A percentile compares a stretch with the other conserved stretches of the same genome.
These are phyloP conservation scores for Aspergillus sp. DNA, from an alignment of 2,329 filamentous ascomycete genomes.

Conservation along the genomic window DNA sequence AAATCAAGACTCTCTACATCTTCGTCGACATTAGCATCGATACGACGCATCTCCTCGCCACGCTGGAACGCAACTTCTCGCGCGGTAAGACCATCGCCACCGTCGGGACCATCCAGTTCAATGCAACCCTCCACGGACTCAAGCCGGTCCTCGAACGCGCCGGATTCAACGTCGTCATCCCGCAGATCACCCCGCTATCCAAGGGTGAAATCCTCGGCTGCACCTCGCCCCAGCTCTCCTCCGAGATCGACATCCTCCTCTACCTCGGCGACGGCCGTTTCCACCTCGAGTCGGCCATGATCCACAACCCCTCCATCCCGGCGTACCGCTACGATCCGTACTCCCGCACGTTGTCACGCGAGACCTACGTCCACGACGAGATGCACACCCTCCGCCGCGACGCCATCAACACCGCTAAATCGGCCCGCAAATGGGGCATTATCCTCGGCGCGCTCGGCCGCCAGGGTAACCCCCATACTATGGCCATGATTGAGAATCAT, in stretches of 20 bases:
- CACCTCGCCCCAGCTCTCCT: conserved; percentile 76
- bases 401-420: conserved; percentile 73
- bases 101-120: conserved; percentile 98
- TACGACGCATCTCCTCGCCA: conserved; percentile 78
- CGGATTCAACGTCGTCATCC: conserved; percentile 82
- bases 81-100: conserved; percentile 84
- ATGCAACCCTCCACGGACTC: conserved; percentile 89
- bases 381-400: conserved; percentile 78
- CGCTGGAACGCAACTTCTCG: conserved; percentile 83
- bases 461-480: conserved; percentile 92
- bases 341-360: conserved; percentile 83
- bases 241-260: conserved; percentile 71
- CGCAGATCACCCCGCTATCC: conserved; percentile 87
- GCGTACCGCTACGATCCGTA: conserved; percentile 98
- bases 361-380: conserved; percentile 87
- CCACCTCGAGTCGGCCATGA: conserved; percentile 98
- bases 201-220: conserved; percentile 98
- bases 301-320: conserved; percentile 87
- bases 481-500: conserved; percentile 78
- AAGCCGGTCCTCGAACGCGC: conserved; percentile 74
- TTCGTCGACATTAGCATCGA: conserved; percentile 99
- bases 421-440: conserved; percentile 86
- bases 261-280: conserved; percentile 93
- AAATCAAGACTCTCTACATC: conserved; percentile 95
- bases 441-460: conserved; percentile 90